Percentiles rank a stretch among this genome's conserved stretches.
These are phyloP conservation scores for Middelhovenomyces tepae DNA, from an alignment of 805 yeast species.

Conservation along the genomic window DNA sequence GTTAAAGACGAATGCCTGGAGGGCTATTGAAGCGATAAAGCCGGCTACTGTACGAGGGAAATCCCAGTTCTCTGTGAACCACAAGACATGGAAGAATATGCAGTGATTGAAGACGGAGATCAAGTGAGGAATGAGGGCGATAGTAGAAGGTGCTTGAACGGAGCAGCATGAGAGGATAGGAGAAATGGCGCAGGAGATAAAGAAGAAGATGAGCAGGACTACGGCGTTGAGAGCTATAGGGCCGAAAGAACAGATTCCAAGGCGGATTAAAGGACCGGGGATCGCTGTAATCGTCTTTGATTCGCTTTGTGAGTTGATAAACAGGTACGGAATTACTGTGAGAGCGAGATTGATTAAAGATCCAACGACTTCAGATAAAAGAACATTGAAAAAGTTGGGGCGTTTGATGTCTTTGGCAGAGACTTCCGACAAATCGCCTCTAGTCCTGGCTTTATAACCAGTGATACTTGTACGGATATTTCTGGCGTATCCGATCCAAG, in stretches of 20 bases:
- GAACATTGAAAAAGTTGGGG: slow-evolving; percentile 61
- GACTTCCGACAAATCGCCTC: slow-evolving; percentile 43
- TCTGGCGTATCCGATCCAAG: slow-evolving; percentile 64
- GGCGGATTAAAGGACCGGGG: slow-evolving; percentile 38
- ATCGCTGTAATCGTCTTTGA: too few relatives aligned
- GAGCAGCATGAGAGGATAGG: slow-evolving; percentile 86
- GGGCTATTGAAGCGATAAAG: slow-evolving; percentile 42
- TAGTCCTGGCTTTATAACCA: slow-evolving; percentile 62
- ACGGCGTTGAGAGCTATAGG: slow-evolving; percentile 19
- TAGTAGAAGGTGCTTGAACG: slow-evolving; percentile 40
- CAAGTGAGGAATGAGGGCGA: slow-evolving; percentile 51
- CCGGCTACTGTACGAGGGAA: slow-evolving; percentile 54
- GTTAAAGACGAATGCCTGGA: slow-evolving; percentile 53
- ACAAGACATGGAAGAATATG: slow-evolving; percentile 50
- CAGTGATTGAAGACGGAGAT: slow-evolving; percentile 46
- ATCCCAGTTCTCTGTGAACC: slow-evolving; percentile 62
- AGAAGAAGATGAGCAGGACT: slow-evolving; percentile 30
- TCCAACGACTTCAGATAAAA: slow-evolving; percentile 59
- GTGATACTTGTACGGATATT: slow-evolving; percentile 68
- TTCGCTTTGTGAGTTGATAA: slow-evolving; percentile 67
- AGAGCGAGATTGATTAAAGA: slow-evolving; percentile 53
- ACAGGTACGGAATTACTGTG: slow-evolving; percentile 51
- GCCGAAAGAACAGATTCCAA: slow-evolving; percentile 31
- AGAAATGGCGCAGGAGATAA: slow-evolving; percentile 41
- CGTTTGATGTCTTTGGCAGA: slow-evolving; percentile 43